Conservation (phyloP, 371 early-diverging fungal genomes). For the Mucor piriformis region DNA sequence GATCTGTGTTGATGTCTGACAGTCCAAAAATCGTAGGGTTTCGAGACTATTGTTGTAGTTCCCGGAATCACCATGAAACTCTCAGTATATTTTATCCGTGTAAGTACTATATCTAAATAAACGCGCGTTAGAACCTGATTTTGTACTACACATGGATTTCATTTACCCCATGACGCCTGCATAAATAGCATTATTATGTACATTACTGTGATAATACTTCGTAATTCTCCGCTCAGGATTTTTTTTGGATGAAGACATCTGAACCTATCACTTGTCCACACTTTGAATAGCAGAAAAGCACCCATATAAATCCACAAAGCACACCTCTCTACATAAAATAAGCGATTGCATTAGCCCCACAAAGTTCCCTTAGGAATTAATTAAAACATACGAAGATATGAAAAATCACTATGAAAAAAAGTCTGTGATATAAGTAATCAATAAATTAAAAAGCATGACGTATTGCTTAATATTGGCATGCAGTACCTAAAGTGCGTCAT, state of each 20-base stretch:
- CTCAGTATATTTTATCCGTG: conserved; percentile 52
- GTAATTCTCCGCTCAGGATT: conserved; percentile 42
- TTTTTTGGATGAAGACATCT: conserved; percentile 40
- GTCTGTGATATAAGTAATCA: not conserved
- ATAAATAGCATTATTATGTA: conserved; percentile 43
- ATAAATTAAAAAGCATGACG: too few species aligned
- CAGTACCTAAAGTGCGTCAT: not conserved
- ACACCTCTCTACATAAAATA: conserved; percentile 36
- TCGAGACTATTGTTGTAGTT: conserved; percentile 26
- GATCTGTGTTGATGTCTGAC: conserved; percentile 30
- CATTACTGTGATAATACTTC: conserved; percentile 45
- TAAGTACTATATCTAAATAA: conserved; percentile 37
- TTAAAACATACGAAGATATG: conserved; percentile 36
- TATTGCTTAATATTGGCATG: too few species aligned
- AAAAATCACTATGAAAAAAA: conserved; percentile 29
- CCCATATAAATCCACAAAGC: conserved; percentile 34
- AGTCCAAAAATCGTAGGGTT: conserved; percentile 44
- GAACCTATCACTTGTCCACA: conserved; percentile 44
- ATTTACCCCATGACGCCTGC: conserved; percentile 47
- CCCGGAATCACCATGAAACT: conserved; percentile 28
- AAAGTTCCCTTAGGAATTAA: too few species aligned
- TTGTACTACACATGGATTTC: not conserved
- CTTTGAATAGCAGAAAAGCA: conserved; percentile 27
- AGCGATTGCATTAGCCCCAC: too few species aligned
- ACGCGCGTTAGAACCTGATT: not conserved